Evolutionary conservation across 2,329 filamentous ascomycete genomes (phyloP), one percentile per base, ranked within the genome.

Genomic region (Venturia pyrina): DNA sequence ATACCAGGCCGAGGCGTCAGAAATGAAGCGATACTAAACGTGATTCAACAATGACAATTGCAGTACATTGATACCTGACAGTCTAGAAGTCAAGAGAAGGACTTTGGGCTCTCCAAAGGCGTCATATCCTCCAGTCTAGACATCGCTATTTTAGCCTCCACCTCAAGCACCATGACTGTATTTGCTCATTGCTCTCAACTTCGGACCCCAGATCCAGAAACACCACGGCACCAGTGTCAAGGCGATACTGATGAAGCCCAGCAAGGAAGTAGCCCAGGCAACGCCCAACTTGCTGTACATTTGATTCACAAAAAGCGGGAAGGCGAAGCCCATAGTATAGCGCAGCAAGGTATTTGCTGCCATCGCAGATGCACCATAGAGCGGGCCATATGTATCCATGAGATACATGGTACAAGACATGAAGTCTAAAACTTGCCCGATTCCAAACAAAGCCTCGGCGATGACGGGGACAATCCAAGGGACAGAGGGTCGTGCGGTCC

Each of bases 301-400:
- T 67, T 85, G 83, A 1, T 87, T 73, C 0, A 83, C 82, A 68
- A 88, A 88, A 0, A 88, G 71, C 0, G 86, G 86, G 65, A 88
- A 88, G 0, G 78, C 81, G 1, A 80, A 82, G 0, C 82, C 83
- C 7, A 87, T 77, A 0, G 73, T 73, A 68, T 87, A 88, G 28
- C 86, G 75, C 1, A 82, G 76, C 15, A 88, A 75, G 1, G 81
- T 81, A 67, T 87, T 87, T 1, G 86, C 86, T 7, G 82, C 84
- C 63, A 83, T 76, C 0, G 84, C 84, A 66, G 81, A 85, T 0
- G 86, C 85, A 0, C 85, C 81, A 11, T 82, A 81, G 17, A 78
- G 75, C 0, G 82, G 79, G 3, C 81, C 78, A 69, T 86, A 88
- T 0, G 81, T 80, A 69, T 88, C 85, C 8, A 81, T 75, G 1